Conservation (phyloP, 106 monocot genomes). For the Dendrobium chrysotoxum region DNA sequence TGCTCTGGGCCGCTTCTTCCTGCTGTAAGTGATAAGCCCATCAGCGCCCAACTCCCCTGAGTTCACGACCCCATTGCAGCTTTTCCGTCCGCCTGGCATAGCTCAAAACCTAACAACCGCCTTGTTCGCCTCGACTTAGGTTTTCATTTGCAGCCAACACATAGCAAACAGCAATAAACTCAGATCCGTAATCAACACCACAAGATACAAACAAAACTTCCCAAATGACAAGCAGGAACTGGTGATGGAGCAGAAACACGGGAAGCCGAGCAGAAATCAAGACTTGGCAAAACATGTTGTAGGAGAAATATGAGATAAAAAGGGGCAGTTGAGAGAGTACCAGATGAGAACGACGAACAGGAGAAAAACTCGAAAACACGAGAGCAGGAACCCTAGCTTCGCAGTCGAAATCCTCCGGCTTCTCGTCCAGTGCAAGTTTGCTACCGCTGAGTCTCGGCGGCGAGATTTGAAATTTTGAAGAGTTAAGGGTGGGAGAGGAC, state of each 20-base stretch:
- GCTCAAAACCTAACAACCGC: neutral
- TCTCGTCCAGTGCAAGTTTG: neutral
- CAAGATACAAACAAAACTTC: neutral
- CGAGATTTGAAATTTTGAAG: slow-evolving; percentile 16
- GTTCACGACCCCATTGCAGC: slow-evolving; percentile 11
- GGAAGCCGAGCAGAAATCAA: neutral
- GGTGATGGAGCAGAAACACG: neutral
- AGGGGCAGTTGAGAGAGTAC: neutral
- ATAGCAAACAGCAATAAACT: neutral
- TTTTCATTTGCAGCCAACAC: slow-evolving; percentile 2
- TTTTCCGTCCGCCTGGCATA: slow-evolving; percentile 12
- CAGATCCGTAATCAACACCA: neutral
- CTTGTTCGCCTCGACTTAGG: slow-evolving; percentile 6
- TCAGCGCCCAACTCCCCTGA: slow-evolving; percentile 11
- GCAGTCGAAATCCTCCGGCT: slow-evolving; percentile 1
- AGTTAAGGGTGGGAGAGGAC: neutral
- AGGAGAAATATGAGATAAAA: neutral
- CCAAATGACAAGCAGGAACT: neutral
- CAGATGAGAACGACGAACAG: neutral
- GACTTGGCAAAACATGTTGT: neutral
- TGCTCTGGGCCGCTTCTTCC: slow-evolving; percentile 14
- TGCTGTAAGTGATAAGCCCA: slow-evolving; percentile 16
- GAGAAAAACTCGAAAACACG: neutral
- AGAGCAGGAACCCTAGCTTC: neutral
- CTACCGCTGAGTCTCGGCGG: slow-evolving; percentile 1